Base-by-base conservation (phyloP, 1,284 basidiomycete genomes). In the Thelephora terrestris region DNA sequence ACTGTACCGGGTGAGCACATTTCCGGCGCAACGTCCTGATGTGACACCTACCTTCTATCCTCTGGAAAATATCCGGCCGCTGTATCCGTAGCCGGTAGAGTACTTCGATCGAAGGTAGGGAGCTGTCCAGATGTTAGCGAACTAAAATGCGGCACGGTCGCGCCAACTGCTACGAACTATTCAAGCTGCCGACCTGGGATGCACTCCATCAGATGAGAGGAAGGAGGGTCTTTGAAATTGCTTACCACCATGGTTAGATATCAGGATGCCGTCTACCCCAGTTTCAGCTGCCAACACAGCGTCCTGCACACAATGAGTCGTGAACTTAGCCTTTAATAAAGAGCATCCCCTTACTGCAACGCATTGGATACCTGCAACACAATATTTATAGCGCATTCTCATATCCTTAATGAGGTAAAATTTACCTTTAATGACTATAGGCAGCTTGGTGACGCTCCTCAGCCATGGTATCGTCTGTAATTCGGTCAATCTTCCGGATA, bases 241-340 rank as follows among this genome's bases (percentile, higher is more conserved):
- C 78, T 56, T 61, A 80, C 92, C 91, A 51, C 91, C 91, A 58
- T 95, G 92, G 58, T 96, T 96, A 4, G 88, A 90, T n/a, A 92
- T 65, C 24, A 96, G 74, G 48, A 97, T 86, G 5, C 90, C 93
- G 52, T 90, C 84, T 17, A 86, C 79, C 4, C 92, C 91, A 12
- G 80, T 79, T 59, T 96, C 86, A n/a, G 78, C 84, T 18, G 94
- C 94, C 48, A 91, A 73, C 5, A 96, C 80, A 2, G 91, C 92
- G 62, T 88, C 85, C 79, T 83, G 50, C 7, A 50, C 7, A 32
- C 9, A n/a, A 20, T 42, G 25, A 23, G 39, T 25, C 38, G 25
- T 4, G 18, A 18, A 5, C 29, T 32, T 32, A 3, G 14, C 29
- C 7, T 12, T 3, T 3, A 5, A 32, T 18, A 25, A 25, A 16